Percentiles rank a stretch among this genome's conserved stretches.
These are phyloP conservation scores for Phytophthora brassicae DNA, from an alignment of 352 stramenopile genomes.

Conservation along the genomic window DNA sequence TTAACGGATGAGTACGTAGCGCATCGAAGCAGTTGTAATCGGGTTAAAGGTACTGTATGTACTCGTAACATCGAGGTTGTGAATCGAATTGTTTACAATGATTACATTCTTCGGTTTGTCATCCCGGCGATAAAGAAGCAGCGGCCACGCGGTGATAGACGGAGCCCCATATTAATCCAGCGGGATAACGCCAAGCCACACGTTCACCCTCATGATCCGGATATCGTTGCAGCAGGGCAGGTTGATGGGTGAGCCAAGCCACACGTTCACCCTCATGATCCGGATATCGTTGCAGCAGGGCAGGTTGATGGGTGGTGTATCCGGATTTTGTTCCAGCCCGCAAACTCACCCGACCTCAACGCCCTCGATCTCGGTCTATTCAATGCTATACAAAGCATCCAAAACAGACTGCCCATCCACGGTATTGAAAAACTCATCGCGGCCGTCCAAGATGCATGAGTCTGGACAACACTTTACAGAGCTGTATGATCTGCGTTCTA, in stretches of 20 bases:
- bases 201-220: not conserved
- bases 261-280: too few species aligned
- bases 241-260: not conserved
- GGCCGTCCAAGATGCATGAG: too few species aligned
- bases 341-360: constrained; percentile 2
- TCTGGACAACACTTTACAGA: too few species aligned
- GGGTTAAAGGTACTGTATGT: not conserved
- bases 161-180: not conserved
- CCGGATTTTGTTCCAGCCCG: not conserved
- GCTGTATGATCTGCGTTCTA: too few species aligned
- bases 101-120: not conserved
- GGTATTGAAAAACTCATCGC: too few species aligned
- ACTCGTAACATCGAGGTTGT: not conserved
- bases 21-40: not conserved
- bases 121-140: not conserved
- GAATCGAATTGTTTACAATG: not conserved
- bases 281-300: not conserved
- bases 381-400: too few species aligned
- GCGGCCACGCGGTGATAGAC: not conserved
- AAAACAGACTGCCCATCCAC: too few species aligned
- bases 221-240: not conserved
- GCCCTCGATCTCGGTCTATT: not conserved
- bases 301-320: not conserved
- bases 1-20: not conserved
- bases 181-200: not conserved